Conservation (phyloP, 306 rosid species). For the Corylus heterophylla region DNA sequence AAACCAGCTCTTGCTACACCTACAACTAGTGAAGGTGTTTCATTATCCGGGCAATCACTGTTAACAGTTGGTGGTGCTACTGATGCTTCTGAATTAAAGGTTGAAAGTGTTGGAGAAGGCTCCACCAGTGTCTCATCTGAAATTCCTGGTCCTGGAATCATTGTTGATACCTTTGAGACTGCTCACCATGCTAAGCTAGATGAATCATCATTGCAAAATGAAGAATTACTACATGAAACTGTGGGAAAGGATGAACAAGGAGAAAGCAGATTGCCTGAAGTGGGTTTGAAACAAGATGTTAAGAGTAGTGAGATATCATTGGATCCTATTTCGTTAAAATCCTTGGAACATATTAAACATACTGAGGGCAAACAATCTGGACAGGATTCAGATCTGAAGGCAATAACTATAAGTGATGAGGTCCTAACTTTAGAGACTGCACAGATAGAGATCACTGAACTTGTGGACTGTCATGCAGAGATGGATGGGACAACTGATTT, state of each 20-base stretch:
- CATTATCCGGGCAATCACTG: slow-evolving; percentile 27
- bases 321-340: slow-evolving; percentile 19
- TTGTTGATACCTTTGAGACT: slow-evolving; percentile 24
- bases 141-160: slow-evolving; percentile 33
- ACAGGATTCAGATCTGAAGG: slow-evolving; percentile 27
- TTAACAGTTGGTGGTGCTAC: slow-evolving; percentile 26
- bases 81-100: slow-evolving; percentile 41
- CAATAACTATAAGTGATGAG: slow-evolving; percentile 25
- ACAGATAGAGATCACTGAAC: slow-evolving; percentile 35
- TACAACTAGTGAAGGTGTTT: slow-evolving; percentile 30
- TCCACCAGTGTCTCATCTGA: slow-evolving; percentile 38
- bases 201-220: slow-evolving; percentile 31
- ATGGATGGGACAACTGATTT: slow-evolving; percentile 28
- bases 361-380: slow-evolving; percentile 30
- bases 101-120: slow-evolving; percentile 26
- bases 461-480: slow-evolving; percentile 40
- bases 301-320: slow-evolving; percentile 24
- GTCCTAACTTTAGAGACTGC: slow-evolving; percentile 30
- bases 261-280: slow-evolving; percentile 30
- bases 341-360: slow-evolving; percentile 24
- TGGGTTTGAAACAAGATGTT: slow-evolving; percentile 23
- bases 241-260: slow-evolving; percentile 33
- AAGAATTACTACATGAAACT: slow-evolving; percentile 28
- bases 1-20: slow-evolving; percentile 27
- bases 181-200: slow-evolving; percentile 33